Conservation (phyloP, 2,329 filamentous ascomycete species). For the Saccharata proteae region DNA sequence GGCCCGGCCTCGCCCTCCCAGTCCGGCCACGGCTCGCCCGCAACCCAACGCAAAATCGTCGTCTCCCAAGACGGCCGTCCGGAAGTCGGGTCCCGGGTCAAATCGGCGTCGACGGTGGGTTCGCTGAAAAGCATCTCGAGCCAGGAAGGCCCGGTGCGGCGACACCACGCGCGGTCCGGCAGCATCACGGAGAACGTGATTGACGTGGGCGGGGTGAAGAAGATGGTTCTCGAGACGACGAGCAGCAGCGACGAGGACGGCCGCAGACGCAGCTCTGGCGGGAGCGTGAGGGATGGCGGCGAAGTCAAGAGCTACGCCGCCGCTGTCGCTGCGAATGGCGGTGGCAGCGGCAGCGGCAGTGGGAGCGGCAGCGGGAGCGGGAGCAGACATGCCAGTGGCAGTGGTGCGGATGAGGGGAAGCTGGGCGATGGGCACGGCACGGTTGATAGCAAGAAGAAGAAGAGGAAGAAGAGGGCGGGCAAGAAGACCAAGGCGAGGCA, state of each 20-base stretch:
- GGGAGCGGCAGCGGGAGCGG: not conserved
- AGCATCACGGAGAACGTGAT: constrained; percentile 72
- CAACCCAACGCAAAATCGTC: constrained; percentile 3
- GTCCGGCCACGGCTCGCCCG: not conserved
- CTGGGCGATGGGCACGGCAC: not conserved
- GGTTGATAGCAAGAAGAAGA: too few species aligned
- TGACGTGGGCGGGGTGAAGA: constrained; percentile 60
- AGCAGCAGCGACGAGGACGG: constrained; percentile 44
- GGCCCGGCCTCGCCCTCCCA: not conserved
- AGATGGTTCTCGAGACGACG: constrained; percentile 61
- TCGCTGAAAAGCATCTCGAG: constrained; percentile 16
- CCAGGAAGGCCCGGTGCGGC: constrained; percentile 20
- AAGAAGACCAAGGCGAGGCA: not conserved
- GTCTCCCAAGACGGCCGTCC: constrained; percentile 1
- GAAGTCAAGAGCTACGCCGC: too few species aligned
- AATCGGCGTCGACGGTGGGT: constrained; percentile 21
- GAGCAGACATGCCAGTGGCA: too few species aligned
- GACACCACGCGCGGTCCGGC: constrained; percentile 47
- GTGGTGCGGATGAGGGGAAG: not conserved
- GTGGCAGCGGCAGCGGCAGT: too few species aligned
- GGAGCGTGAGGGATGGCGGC: constrained; percentile 4
- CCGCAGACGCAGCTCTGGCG: constrained; percentile 18
- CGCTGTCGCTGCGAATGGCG: too few species aligned
- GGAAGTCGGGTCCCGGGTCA: constrained; percentile 10
- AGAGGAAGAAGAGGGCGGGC: too few species aligned